These are phyloP conservation scores for Naganishia sp. DNA, from an alignment of 1,284 basidiomycete species.

Conservation along the genomic window DNA sequence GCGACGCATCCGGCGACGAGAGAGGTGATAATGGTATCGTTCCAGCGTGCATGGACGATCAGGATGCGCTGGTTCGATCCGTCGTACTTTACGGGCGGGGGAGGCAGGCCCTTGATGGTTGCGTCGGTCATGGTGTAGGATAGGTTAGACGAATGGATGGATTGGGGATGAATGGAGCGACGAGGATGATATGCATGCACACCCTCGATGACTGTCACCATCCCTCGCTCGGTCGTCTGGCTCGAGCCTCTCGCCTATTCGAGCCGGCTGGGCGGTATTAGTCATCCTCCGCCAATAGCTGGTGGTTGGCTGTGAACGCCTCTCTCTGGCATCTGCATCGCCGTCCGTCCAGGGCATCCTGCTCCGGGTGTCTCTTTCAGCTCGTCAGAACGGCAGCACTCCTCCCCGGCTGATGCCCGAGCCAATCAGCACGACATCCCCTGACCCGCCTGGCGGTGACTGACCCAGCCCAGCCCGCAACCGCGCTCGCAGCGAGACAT, in stretches of 20 bases:
- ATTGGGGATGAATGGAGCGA: not conserved
- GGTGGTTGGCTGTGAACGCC: not conserved
- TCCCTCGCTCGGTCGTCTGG: not conserved
- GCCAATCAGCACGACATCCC: not conserved
- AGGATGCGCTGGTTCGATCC: slow-evolving; percentile 77
- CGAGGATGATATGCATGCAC: not conserved
- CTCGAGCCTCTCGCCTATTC: slow-evolving; percentile 15
- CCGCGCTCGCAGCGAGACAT: not conserved
- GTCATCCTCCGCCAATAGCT: slow-evolving; percentile 10
- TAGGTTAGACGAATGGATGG: not conserved
- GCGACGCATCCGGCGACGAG: slow-evolving; percentile 73
- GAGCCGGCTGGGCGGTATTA: slow-evolving; percentile 16
- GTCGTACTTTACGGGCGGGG: slow-evolving; percentile 65
- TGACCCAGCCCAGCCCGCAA: not conserved
- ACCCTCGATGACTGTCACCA: not conserved
- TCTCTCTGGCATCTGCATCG: not conserved
- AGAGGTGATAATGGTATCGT: slow-evolving; percentile 78
- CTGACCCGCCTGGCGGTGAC: not conserved
- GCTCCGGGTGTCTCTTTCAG: too few relatives aligned
- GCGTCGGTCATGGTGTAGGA: slow-evolving; percentile 48
- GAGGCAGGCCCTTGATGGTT: slow-evolving; percentile 72
- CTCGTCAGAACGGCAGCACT: too few relatives aligned
- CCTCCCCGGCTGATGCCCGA: not conserved
- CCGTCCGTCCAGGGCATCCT: too few relatives aligned
- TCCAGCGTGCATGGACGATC: slow-evolving; percentile 93